These are phyloP conservation scores for Artemisia tridentata DNA, from an alignment of 129 eudicot genomes.

Conservation along the genomic window DNA sequence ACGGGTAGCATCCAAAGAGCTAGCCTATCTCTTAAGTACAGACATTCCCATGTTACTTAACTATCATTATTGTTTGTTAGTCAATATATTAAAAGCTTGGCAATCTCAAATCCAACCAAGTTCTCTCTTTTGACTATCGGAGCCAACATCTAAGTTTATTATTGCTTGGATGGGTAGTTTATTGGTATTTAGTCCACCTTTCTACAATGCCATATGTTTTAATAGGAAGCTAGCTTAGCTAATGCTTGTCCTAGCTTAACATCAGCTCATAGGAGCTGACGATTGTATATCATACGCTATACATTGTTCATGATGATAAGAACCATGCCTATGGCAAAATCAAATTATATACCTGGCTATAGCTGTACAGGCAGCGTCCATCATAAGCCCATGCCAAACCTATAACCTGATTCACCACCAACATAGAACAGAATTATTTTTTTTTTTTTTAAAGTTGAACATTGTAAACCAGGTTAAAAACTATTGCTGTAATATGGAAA, in stretches of 20 bases:
- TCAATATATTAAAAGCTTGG: neutral
- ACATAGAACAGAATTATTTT: neutral
- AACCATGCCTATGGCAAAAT: constrained; percentile 1
- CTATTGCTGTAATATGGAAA: neutral
- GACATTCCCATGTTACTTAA: too few species aligned
- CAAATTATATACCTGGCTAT: constrained; percentile 70
- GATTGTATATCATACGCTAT: constrained; percentile 5
- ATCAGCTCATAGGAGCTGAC: too few species aligned
- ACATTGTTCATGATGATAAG: neutral
- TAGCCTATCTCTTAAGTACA: too few species aligned
- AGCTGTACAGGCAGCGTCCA: constrained; percentile 85
- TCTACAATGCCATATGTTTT: too few species aligned
- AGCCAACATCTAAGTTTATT: neutral
- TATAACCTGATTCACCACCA: constrained; percentile 57
- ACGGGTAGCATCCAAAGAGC: too few species aligned
- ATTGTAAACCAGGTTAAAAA: too few species aligned
- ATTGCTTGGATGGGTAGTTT: too few species aligned
- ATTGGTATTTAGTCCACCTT: too few species aligned
- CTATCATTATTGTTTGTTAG: too few species aligned
- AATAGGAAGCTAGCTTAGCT: too few species aligned
- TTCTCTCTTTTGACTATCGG: neutral
- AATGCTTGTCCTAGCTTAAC: too few species aligned
- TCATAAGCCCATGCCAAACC: constrained; percentile 92
- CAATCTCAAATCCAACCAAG: neutral
- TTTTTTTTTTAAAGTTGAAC: neutral